phyloP scores from a whole-genome alignment of 1,284 basidiomycete genomes.

The Lentinus polychrous region DNA sequence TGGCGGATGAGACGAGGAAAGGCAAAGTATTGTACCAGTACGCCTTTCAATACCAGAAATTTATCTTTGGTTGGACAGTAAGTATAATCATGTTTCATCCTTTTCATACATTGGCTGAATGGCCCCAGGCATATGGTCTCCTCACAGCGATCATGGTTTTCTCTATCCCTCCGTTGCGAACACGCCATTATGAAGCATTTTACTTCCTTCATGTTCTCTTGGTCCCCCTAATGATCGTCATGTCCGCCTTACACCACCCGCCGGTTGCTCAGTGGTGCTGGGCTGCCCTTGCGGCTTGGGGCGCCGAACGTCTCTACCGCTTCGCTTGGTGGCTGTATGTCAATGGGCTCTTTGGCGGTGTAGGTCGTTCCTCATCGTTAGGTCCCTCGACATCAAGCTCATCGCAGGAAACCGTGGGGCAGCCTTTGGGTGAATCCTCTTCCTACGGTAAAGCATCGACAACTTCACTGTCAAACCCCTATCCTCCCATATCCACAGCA shows the following conservation, averaged over 20 bases:
- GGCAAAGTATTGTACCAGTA: conserved; percentile 53
- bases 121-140: conserved; percentile 54
- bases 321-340: conserved; percentile 54
- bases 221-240: conserved; percentile 54
- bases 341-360: conserved; percentile 46
- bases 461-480: neutral
- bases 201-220: conserved; percentile 67
- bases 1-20: conserved; percentile 46
- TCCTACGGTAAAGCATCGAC: neutral
- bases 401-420: neutral
- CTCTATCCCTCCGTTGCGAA: conserved; percentile 60
- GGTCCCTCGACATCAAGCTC: neutral
- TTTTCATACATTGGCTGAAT: conserved; percentile 1
- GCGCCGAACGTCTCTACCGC: conserved; percentile 57
- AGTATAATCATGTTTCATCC: conserved; percentile 22
- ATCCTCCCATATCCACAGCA: conserved; percentile 4
- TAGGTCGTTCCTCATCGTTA: neutral
- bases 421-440: neutral
- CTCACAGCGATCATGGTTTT: conserved; percentile 63
- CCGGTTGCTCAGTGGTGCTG: conserved; percentile 67
- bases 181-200: conserved; percentile 70
- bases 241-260: conserved; percentile 65
- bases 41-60: conserved; percentile 63
- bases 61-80: conserved; percentile 71
- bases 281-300: conserved; percentile 60